Evolutionary conservation across 2,329 filamentous ascomycete species (phyloP), one percentile per base, ranked within the genome.

Genomic region (Colletotrichum viniferum): DNA sequence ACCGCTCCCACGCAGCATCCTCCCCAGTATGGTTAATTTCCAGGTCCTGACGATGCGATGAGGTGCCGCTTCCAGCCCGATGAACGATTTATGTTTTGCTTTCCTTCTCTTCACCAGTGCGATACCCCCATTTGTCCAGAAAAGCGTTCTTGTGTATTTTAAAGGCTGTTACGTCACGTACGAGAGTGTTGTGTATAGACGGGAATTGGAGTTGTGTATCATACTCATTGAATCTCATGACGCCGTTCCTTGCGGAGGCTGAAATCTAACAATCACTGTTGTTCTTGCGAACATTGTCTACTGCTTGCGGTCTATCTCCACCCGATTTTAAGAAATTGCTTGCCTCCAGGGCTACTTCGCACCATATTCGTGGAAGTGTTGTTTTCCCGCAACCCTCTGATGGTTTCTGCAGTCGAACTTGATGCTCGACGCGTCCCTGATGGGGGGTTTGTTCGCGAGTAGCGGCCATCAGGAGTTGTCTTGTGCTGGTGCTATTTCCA

Each of bases 1-100:
- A 66, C 74, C 2, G 70, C 71, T 6, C 71, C 71, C 26, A 63
- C 69, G 5, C 73, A 75, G 63, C 73, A 73, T 21, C 63, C 63
- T 21, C 73, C 73, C 12, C 73, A 69, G 56, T 69, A 75, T 16
- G 60, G 43, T 13, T 75, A 32, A 69, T 5, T 3, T 12, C 3
- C n/a, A 21, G 18, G n/a, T 3, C 9, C 3, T 18, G 28, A 9
- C n/a, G 4, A 5, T 32, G 58, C 4, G 10, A 52, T 24, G 48
- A 6, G 12, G 34, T 9, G 55, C 26, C 1, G 14, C 12, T 16
- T 21, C 12, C 32, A 28, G 18, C 26, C 7, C 16, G 21, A 68
- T 38, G 65, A 21, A 61, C 13, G 60, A 43, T 18, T 9, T 7
- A 32, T n/a, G 26, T 32, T 43, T 32, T 52, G 24, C 28, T 61